Conservation (phyloP, 495 filamentous ascomycete genomes). For the Talaromyces ruber region DNA sequence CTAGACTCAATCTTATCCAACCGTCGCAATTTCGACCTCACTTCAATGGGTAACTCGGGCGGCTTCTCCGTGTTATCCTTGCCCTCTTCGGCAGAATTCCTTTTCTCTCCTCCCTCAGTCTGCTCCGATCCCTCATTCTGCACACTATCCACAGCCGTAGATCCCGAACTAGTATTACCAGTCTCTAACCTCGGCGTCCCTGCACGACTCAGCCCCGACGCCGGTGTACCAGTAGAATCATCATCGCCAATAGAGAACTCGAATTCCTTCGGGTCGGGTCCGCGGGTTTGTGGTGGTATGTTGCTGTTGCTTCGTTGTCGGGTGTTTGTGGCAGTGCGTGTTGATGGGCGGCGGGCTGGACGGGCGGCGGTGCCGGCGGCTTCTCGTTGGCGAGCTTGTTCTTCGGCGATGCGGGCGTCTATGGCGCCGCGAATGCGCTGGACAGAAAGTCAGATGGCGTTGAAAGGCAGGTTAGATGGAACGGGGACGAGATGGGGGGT, state of each 20-base stretch:
- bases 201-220: conserved; percentile 29
- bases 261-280: conserved; percentile 75
- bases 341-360: conserved; percentile 40
- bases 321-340: conserved; percentile 21
- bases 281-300: conserved; percentile 25
- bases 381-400: conserved; percentile 65
- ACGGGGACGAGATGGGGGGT: conserved; percentile 2
- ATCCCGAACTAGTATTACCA: too few species aligned
- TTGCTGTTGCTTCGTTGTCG: conserved; percentile 43
- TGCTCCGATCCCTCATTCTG: not conserved
- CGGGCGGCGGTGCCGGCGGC: conserved; percentile 18
- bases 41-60: conserved; percentile 64
- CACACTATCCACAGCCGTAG: not conserved
- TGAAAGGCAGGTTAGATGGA: not conserved
- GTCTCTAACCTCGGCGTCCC: conserved; percentile 41
- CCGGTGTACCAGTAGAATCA: conserved; percentile 29
- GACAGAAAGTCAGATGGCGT: not conserved
- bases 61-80: conserved; percentile 11
- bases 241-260: conserved; percentile 80
- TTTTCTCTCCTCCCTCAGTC: conserved; percentile 9
- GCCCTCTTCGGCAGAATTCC: conserved; percentile 7
- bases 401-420: conserved; percentile 79
- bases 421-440: conserved; percentile 82
- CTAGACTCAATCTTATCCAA: conserved; percentile 79
- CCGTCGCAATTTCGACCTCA: conserved; percentile 54